Conservation (phyloP, 2,329 filamentous ascomycete genomes). For the Xylariaceae sp. region DNA sequence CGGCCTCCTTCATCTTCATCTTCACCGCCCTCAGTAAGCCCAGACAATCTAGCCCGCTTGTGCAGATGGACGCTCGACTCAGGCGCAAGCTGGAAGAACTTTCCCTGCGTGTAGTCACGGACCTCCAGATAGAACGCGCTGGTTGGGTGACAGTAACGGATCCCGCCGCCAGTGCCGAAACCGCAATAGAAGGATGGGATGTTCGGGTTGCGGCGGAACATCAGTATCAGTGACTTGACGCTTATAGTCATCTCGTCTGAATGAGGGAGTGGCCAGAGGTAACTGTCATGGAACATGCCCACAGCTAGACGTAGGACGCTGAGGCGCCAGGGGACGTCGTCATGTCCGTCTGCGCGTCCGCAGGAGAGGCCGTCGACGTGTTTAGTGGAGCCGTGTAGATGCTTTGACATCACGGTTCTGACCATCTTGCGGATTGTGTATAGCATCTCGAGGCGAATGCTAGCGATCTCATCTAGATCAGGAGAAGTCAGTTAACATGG, state of each 20-base stretch:
- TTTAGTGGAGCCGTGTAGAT: constrained; percentile 7
- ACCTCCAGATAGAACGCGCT: constrained; percentile 11
- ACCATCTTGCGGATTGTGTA: constrained; percentile 11
- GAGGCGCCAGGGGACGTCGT: constrained; percentile 11
- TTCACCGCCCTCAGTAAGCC: no score
- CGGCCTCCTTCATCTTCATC: no score
- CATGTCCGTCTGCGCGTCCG: constrained; percentile 6
- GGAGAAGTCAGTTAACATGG: neutral
- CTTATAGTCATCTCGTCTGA: constrained; percentile 6
- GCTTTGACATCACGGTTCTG: constrained; percentile 8
- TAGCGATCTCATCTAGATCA: constrained; percentile 9
- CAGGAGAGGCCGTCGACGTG: constrained; percentile 1
- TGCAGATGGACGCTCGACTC: no score
- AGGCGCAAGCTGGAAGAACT: no score
- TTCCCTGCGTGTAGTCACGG: no score
- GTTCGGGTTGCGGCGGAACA: constrained; percentile 12
- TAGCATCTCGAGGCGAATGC: constrained; percentile 9
- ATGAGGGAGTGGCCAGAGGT: constrained; percentile 12
- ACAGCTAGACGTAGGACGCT: constrained; percentile 3
- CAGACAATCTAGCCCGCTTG: no score
- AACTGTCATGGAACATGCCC: constrained; percentile 1
- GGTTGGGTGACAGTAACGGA: constrained; percentile 7
- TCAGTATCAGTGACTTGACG: constrained; percentile 4
- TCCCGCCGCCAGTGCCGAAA: no score
- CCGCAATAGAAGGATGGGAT: no score